Evolutionary conservation across 441 rosid genomes (phyloP).

Genomic region (Erodium texanum): DNA sequence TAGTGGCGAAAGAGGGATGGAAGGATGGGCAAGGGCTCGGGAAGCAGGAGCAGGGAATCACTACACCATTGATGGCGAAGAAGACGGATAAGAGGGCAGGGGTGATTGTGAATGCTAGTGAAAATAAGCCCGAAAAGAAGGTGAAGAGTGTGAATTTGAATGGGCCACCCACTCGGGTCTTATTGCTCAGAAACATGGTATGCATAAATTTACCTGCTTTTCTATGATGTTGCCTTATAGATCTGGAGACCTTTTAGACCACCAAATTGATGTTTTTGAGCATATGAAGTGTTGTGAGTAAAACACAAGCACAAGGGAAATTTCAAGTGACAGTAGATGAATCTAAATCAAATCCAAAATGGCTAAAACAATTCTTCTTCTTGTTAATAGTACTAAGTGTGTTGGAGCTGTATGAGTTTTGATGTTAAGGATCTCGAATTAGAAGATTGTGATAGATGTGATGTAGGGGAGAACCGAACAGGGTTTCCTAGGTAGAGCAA

Average conservation of each 20-base stretch:
- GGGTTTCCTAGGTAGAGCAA: too few relatives aligned
- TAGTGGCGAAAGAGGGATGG: conserved; percentile 99
- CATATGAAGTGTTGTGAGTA: background rate
- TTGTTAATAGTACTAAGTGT: too few relatives aligned
- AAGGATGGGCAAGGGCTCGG: conserved; percentile 98
- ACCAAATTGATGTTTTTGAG: background rate
- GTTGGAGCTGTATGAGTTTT: too few relatives aligned
- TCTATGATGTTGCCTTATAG: background rate
- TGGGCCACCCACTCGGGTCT: conserved; percentile 76
- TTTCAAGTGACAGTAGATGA: too few relatives aligned
- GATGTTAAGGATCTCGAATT: too few relatives aligned
- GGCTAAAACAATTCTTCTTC: too few relatives aligned
- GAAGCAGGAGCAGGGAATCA: conserved; percentile 87
- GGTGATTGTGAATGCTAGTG: conserved; percentile 90
- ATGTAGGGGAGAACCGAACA: too few relatives aligned
- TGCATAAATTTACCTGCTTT: conserved; percentile 6
- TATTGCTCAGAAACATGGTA: conserved; percentile 93
- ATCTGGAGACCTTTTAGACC: background rate
- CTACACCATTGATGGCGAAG: conserved; percentile 91
- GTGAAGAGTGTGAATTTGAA: conserved; percentile 76
- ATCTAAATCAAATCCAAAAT: too few relatives aligned
- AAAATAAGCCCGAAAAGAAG: conserved; percentile 69
- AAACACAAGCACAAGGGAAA: too few relatives aligned
- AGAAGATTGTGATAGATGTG: too few relatives aligned
- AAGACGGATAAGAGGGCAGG: conserved; percentile 97